Base-by-base conservation (phyloP, 192 early-diverging fungal genomes). In the Martensiomyces pterosporus region DNA sequence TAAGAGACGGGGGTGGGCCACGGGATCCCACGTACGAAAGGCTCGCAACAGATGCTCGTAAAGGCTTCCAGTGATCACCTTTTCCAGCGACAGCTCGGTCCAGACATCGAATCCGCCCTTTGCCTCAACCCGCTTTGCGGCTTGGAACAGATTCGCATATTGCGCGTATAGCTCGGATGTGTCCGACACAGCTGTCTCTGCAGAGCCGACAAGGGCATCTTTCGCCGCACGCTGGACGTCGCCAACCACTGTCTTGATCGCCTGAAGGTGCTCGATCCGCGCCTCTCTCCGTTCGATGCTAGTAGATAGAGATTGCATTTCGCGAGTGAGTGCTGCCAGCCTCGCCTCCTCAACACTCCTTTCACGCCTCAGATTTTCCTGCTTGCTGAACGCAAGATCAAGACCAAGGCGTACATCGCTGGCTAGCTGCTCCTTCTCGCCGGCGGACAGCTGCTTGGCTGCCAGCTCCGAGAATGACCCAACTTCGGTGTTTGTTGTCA, bases 351-450 rank as follows among this genome's bases (percentile, higher is more conserved):
- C 50, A 6, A 24, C 29, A 2, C 5, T 24, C 12, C 23, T 41
- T 9, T 73, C 63, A n/a, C 36, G 57, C 21, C 39, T 37, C 26
- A 61, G 47, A 0, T 61, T 49, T 13, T 73, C 63, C 19, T 64
- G 40, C 4, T 49, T 49, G 13, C 17, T 39, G 34, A 61, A 61
- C 7, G 69, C 44, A 1, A 73, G 49, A 36, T 73, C 69, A 14
- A 73, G 58, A 1, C 69, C 69, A 9, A 73, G 25, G n/a, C 57
- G 62, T 23, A 59, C 54, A 34, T 73, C 62, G 15, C 41, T 57
- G 8, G 24, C 35, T 14, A 65, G 51, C 33, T 52, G 51, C 9
- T 73, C 58, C 14, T 40, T 59, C n/a, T 60, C 69, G 14, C 19
- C 42, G 26, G 39, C 34, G 3, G 61, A 49, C 25, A 61, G 27